Percentiles rank a stretch among this genome's conserved stretches.
phyloP scores from a whole-genome alignment of 1,284 basidiomycete species.

The Vanrija pseudolonga region DNA sequence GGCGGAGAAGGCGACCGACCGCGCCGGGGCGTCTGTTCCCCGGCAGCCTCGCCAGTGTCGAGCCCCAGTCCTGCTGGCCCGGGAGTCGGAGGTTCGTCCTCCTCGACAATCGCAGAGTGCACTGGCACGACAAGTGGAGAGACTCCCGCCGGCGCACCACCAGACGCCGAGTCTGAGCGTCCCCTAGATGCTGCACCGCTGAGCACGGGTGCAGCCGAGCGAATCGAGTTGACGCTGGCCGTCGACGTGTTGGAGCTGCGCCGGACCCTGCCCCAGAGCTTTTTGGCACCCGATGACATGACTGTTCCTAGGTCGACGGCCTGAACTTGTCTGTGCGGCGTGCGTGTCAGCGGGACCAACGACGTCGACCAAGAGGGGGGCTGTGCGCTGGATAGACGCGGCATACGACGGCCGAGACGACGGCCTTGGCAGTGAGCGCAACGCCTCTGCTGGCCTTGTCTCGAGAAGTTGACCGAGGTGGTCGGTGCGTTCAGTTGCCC shows the following conservation, averaged over 20 bases:
- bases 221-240: not conserved
- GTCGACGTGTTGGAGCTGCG: conserved; percentile 12
- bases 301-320: conserved; percentile 41
- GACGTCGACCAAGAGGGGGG: not conserved
- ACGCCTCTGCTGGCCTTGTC: no score
- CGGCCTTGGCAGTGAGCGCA: not conserved
- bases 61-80: not conserved
- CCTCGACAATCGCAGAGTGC: conserved; percentile 1
- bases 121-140: not conserved
- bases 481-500: no score
- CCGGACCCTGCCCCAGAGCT: conserved; percentile 41
- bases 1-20: conserved; percentile 9
- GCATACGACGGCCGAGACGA: not conserved
- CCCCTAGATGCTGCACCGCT: not conserved
- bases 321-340: conserved; percentile 13
- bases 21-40: conserved; percentile 15
- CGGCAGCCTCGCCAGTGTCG: not conserved
- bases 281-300: conserved; percentile 35
- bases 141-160: not conserved
- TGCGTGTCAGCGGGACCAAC: not conserved
- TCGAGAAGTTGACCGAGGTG: not conserved
- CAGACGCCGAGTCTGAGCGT: conserved; percentile 4
- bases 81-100: conserved; percentile 7
- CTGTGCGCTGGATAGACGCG: no score
- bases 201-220: not conserved